Evolutionary conservation across 2,329 filamentous ascomycete species (phyloP).

Genomic region (Nothophoma quercina): DNA sequence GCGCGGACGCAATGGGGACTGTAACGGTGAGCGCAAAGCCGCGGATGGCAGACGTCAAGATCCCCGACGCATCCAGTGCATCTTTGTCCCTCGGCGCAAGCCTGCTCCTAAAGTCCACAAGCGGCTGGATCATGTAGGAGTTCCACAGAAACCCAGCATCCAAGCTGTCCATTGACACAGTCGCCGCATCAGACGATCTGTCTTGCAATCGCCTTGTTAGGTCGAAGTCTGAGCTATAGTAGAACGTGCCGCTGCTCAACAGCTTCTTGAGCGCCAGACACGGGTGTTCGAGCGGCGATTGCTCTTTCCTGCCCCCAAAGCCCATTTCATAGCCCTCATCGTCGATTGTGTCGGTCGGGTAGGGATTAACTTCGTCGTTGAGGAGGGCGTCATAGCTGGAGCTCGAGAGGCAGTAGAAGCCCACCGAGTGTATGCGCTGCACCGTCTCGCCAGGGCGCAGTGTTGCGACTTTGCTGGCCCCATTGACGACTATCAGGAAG

Average conservation of each 20-base stretch:
- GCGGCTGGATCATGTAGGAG: slow-evolving; percentile 94
- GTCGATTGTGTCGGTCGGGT: slow-evolving; percentile 61
- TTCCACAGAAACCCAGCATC: slow-evolving; percentile 97
- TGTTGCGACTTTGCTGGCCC: slow-evolving; percentile 78
- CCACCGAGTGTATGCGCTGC: slow-evolving; percentile 83
- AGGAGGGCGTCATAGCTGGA: slow-evolving; percentile 82
- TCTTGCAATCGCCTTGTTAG: slow-evolving; percentile 92
- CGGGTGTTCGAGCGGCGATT: slow-evolving; percentile 81
- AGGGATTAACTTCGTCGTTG: slow-evolving; percentile 64
- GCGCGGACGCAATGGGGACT: slow-evolving; percentile 78
- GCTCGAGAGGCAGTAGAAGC: slow-evolving; percentile 91
- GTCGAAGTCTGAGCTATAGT: slow-evolving; percentile 98
- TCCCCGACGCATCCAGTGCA: slow-evolving; percentile 83
- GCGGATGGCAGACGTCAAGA: slow-evolving; percentile 91
- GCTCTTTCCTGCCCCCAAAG: slow-evolving; percentile 65
- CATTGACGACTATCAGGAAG: slow-evolving; percentile 88
- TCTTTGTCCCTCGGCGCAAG: slow-evolving; percentile 77
- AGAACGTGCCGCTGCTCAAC: slow-evolving; percentile 91
- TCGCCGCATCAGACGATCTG: slow-evolving; percentile 77
- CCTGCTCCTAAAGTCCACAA: slow-evolving; percentile 86
- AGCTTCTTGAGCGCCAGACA: slow-evolving; percentile 92
- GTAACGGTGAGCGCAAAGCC: slow-evolving; percentile 90
- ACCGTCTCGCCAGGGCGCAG: slow-evolving; percentile 88
- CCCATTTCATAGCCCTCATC: slow-evolving; percentile 62
- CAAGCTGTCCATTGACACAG: slow-evolving; percentile 90